Conservation (phyloP, 2,329 filamentous ascomycete genomes). For the Colletotrichum acutatum region DNA sequence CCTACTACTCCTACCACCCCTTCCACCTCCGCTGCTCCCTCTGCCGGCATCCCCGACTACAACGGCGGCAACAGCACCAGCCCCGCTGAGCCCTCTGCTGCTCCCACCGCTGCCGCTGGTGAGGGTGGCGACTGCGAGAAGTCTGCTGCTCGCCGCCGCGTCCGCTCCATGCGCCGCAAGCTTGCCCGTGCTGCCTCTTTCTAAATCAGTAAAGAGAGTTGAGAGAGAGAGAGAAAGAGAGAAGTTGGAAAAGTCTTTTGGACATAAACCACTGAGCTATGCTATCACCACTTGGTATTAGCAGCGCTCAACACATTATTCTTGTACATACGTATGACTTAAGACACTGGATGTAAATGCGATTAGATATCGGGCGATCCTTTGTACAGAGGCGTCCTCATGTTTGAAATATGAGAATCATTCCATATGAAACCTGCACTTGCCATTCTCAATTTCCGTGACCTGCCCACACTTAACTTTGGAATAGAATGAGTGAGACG, state of each 20-base stretch:
- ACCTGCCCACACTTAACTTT: neutral
- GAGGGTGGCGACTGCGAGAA: slow-evolving; percentile 21
- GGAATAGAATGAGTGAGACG: too few relatives aligned
- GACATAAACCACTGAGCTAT: neutral
- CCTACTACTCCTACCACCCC: slow-evolving; percentile 7
- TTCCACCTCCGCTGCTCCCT: slow-evolving; percentile 25
- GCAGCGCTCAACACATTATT: neutral
- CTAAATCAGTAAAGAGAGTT: neutral
- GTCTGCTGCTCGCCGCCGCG: slow-evolving; percentile 27
- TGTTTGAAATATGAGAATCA: slow-evolving; percentile 27
- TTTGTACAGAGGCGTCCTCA: slow-evolving; percentile 20
- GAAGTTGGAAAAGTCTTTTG: neutral
- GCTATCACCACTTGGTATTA: neutral
- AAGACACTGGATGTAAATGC: slow-evolving; percentile 33
- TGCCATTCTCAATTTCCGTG: neutral
- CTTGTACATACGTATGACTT: slow-evolving; percentile 34
- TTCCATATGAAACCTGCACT: neutral
- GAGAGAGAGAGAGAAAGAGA: neutral
- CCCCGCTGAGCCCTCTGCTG: neutral
- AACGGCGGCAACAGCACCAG: slow-evolving; percentile 30
- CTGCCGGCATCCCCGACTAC: slow-evolving; percentile 33
- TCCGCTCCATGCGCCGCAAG: slow-evolving; percentile 30
- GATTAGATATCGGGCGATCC: slow-evolving; percentile 15
- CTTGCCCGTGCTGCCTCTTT: neutral
- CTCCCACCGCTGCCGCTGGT: neutral